Base-by-base conservation (phyloP, 768 basidiomycete species). In the Lentinula boryana region DNA sequence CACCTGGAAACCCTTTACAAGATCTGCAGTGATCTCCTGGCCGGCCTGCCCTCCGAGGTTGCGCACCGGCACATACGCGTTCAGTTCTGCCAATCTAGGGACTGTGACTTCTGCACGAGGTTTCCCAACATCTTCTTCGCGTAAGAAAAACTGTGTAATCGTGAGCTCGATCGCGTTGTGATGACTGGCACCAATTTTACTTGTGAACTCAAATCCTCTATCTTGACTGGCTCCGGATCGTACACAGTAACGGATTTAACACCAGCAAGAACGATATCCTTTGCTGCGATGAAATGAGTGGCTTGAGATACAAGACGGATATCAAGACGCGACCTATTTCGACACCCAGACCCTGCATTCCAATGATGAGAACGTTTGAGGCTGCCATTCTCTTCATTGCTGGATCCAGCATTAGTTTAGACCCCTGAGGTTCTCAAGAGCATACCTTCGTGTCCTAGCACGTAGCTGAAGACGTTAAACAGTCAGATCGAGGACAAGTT, bases 331-430 rank as follows among this genome's bases (percentile, higher is more conserved):
- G 76, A 87, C 95, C 96, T 68, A 98, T 97, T 75, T 99, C 97
- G 61, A 92, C 92, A 49, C 97, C 96, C 61, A 99, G 75, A 58
- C 97, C 97, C 61, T 89, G 88, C 69, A 94, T 75, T 9, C 97
- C 97, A 50, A 97, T 87, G 64, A 99, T 86, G 63, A 99, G 84
- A 44, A 98, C 90, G 70, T 97, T 97, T 40, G 95, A 98, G 15
- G 84, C 80, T 6, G 97, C 96, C 97, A 99, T 98, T 70, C 88
- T 89, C 81, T 97, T 97, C 97, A 98, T 98, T 49, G 96, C 96
- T 98, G 66, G 31, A 62, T 46, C 8, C 35, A 76, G 54, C 73
- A 64, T 49, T 23, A 67, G 15, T 3, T 38, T n/a, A 7, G 38
- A 23, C 55, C n/a, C 21, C 23, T 15, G 31, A 10, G 10, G 21